Evolutionary conservation across 768 basidiomycete species (phyloP).

Genomic region (Trametes punicea): DNA sequence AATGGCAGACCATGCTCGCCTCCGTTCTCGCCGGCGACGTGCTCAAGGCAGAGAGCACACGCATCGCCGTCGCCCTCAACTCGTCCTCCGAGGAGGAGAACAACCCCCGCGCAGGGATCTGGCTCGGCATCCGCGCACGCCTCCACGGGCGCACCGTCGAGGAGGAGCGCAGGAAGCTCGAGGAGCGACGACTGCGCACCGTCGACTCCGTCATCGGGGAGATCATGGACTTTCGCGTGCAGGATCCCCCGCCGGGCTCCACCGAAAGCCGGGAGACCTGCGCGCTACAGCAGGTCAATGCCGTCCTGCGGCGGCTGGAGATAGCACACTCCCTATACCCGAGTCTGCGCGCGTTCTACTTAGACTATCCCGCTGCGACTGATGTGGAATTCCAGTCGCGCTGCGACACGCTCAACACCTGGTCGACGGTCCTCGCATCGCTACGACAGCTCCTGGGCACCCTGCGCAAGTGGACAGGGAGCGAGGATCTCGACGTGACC

Average conservation of each 20-base stretch:
- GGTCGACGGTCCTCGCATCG: slow-evolving; percentile 85
- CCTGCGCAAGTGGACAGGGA: slow-evolving; percentile 91
- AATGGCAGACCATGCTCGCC: slow-evolving; percentile 95
- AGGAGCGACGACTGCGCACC: slow-evolving; percentile 76
- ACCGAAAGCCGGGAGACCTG: slow-evolving; percentile 36
- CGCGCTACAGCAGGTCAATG: slow-evolving; percentile 60
- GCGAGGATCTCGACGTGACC: slow-evolving; percentile 84
- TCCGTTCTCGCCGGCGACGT: slow-evolving; percentile 94
- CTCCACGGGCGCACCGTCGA: slow-evolving; percentile 75
- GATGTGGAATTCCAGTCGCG: slow-evolving; percentile 71
- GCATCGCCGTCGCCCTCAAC: slow-evolving; percentile 79
- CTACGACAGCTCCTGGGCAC: slow-evolving; percentile 78
- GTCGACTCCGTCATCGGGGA: slow-evolving; percentile 87
- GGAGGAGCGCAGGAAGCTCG: slow-evolving; percentile 78
- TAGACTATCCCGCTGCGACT: slow-evolving; percentile 71
- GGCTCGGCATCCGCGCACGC: slow-evolving; percentile 88
- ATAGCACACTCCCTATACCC: slow-evolving; percentile 87
- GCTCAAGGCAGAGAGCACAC: slow-evolving; percentile 89
- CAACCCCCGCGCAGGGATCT: slow-evolving; percentile 66
- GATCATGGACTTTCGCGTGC: slow-evolving; percentile 70
- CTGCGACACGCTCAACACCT: slow-evolving; percentile 86
- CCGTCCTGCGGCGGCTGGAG: slow-evolving; percentile 71
- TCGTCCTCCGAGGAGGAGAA: slow-evolving; percentile 67
- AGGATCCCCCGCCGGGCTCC: slow-evolving; percentile 35
- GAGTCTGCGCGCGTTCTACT: slow-evolving; percentile 71